Evolutionary conservation across 805 yeast genomes (phyloP), one percentile per base, ranked within the genome.

Genomic region (Candida succiphila): DNA sequence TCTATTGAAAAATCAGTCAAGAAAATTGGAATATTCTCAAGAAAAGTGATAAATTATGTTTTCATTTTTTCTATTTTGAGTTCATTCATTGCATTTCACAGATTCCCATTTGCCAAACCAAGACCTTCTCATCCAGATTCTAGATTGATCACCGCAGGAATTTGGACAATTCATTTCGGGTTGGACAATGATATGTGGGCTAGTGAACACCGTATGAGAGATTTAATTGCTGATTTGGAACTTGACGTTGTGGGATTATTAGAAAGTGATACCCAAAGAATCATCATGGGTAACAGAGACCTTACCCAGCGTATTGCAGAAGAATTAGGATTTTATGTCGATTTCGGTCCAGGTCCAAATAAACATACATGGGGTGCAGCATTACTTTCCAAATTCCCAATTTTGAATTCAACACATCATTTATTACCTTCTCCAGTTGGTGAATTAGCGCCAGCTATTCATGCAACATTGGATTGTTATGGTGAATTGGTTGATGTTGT

Each of bases 311-410:
- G 78, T 43, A 61, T 92, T 35, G 95, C 96, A 1, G 94, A 87
- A 56, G 95, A 89, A 45, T 67, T 92, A 45, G 89, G 85, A 27
- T 86, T 86, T 89, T 92, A 92, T 52, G 88, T 79, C 17, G 98
- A 92, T 56, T 92, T 77, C 52, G 98, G 98, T 7, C 98, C 98
- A 7, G 96, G 96, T 12, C 96, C 97, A 34, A 85, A 87, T 54
- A 81, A 88, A 56, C 97, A 92, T 61, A 92, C 98, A 0, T 92
- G 98, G 98, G 98, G 98, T 27, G 81, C 88, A 32, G 92, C 92
- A 2, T 65, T 92, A 40, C 64, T 92, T 43, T 88, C 96, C 16
- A 86, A 88, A 52, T 92, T 89, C 70, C 98, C 98, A 21, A 92
- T 92, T 40, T 46, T 92, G 36, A 74, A 80, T 49, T 86, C 96